Base-by-base conservation (phyloP, 495 filamentous ascomycete genomes). In the Poronia punctata region DNA sequence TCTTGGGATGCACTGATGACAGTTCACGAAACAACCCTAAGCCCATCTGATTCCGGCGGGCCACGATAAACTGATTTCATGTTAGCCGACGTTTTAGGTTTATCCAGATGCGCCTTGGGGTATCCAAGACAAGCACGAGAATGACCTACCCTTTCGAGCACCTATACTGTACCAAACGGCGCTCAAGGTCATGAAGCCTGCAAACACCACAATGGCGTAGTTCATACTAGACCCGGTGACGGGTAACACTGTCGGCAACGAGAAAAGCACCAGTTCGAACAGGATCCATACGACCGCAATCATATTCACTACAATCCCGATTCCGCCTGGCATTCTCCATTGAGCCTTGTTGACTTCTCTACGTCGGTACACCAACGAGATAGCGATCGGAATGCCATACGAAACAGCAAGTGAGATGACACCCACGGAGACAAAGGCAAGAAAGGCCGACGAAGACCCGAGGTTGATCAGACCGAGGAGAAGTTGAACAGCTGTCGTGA, bases 181-280 rank as follows among this genome's bases (percentile, higher is more conserved):
- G 11, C 64, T 70, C 18, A 79, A 57, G 9, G 61, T 59, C 33
- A 78, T 68, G 40, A 83, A 81, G 2, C 74, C 79, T 15, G 78
- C 71, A 20, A 71, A 63, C 2, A 80, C 79, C 0, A 81, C 79
- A 5, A 75, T 72, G 1, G 79, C 80, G 49, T 83, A 83, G 53
- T 81, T 80, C 48, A 83, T 59, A 16, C 71, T 79, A 46, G 72
- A 62, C 6, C 61, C 66, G 2, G 66, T 74, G 17, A 82, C 78
- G 2, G 80, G 80, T 30, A 82, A 67, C 10, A 63, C 62, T 1
- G 74, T 72, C 0, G 79, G 79, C 47, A 83, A 67, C 53, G 79
- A 83, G 57, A 83, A 83, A 10, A 83, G 62, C 20, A 79, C 62
- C 10, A 67, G 68, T 35, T 78, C 75, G 38, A 78, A 77, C 7